Percentiles rank a stretch among this genome's conserved stretches.
These are phyloP conservation scores for Erodium moschatum DNA, from an alignment of 441 rosid genomes.

Conservation along the genomic window DNA sequence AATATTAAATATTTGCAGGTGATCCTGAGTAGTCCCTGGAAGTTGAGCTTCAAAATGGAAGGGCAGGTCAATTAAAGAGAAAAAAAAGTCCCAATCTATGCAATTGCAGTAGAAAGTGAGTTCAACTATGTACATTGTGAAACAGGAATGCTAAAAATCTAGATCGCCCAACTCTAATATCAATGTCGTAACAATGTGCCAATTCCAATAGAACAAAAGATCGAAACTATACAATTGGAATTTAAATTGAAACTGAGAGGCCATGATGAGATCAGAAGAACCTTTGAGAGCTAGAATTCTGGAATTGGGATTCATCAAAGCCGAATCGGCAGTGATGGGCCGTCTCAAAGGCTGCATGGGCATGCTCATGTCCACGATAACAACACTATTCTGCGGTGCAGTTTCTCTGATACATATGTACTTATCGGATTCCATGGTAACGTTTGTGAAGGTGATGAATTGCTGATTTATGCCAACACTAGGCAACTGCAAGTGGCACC, in stretches of 20 bases:
- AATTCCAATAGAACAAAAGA: too few species aligned
- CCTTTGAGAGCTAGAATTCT: constrained; percentile 92
- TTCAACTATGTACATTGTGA: too few species aligned
- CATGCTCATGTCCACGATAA: constrained; percentile 82
- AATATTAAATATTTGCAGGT: constrained; percentile 93
- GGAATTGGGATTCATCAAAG: constrained; percentile 84
- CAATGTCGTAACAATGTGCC: too few species aligned
- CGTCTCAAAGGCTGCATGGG: constrained; percentile 93
- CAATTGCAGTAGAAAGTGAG: too few species aligned
- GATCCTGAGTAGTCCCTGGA: constrained; percentile 96
- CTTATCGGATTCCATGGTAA: constrained; percentile 68
- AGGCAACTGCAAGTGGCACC: constrained; percentile 30
- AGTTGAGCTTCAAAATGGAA: constrained; percentile 63
- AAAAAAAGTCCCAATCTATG: too few species aligned
- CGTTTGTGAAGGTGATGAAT: constrained; percentile 80
- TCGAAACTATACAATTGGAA: too few species aligned
- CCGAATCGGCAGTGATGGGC: constrained; percentile 35
- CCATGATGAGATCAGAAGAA: constrained; percentile 10
- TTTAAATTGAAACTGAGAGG: too few species aligned
- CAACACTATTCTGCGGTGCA: constrained; percentile 91
- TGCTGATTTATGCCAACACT: constrained; percentile 78
- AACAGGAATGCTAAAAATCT: too few species aligned
- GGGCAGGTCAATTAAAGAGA: too few species aligned
- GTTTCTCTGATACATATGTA: constrained; percentile 74
- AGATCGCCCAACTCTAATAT: too few species aligned